Percentiles rank a stretch among this genome's conserved stretches.
These are phyloP conservation scores for Sisymbrium irio DNA, from an alignment of 345 rosid species.

Conservation along the genomic window DNA sequence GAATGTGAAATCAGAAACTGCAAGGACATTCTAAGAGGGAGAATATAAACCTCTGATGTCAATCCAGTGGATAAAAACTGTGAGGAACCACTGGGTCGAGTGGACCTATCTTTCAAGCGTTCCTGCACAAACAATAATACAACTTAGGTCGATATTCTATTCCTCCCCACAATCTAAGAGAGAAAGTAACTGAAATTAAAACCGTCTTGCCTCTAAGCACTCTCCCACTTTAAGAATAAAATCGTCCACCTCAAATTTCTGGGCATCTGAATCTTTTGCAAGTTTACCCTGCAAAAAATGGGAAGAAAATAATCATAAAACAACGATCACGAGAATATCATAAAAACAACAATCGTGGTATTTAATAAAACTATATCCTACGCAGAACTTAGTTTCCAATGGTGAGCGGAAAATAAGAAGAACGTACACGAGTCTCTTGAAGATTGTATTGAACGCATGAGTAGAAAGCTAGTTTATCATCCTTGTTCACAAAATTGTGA, in stretches of 20 bases:
- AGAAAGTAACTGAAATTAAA: not conserved
- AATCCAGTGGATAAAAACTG: slow-evolving; percentile 48
- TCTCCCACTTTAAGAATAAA: slow-evolving; percentile 88
- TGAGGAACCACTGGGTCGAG: slow-evolving; percentile 53
- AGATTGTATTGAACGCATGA: slow-evolving; percentile 82
- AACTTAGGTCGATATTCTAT: slow-evolving; percentile 20
- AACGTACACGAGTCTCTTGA: slow-evolving; percentile 93
- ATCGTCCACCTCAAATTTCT: slow-evolving; percentile 70
- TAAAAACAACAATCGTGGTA: slow-evolving; percentile 1
- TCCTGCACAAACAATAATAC: slow-evolving; percentile 46
- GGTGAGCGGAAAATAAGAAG: not conserved
- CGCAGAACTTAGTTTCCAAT: not conserved
- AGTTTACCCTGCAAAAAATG: slow-evolving; percentile 62
- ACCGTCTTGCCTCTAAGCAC: slow-evolving; percentile 80
- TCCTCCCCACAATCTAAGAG: not conserved
- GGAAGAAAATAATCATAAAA: slow-evolving; percentile 24
- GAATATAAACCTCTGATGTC: slow-evolving; percentile 55
- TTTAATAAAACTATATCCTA: not conserved
- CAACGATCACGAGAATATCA: slow-evolving; percentile 1
- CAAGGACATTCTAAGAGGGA: slow-evolving; percentile 2
- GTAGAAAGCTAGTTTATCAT: slow-evolving; percentile 91
- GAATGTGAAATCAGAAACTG: slow-evolving; percentile 19
- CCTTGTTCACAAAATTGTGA: slow-evolving; percentile 94
- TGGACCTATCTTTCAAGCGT: slow-evolving; percentile 81
- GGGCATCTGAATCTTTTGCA: slow-evolving; percentile 67